phyloP scores from a whole-genome alignment of 805 yeast species.

The Yarrowia phangngaensis region DNA sequence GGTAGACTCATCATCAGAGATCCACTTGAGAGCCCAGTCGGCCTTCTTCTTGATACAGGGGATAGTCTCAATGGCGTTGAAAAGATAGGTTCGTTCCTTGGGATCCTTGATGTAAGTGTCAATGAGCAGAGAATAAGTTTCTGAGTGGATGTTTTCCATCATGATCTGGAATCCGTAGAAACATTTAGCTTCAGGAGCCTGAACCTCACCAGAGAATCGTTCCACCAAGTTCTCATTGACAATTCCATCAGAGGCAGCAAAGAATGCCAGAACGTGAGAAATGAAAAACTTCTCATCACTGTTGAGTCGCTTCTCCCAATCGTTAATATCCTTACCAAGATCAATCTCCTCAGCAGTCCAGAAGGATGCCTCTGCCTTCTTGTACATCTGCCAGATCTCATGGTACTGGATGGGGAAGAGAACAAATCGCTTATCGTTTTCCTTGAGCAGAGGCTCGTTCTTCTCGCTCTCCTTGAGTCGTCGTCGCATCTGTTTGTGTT shows the following conservation, averaged over 20 bases:
- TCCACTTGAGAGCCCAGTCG: constrained; percentile 99
- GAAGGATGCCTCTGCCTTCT: constrained; percentile 98
- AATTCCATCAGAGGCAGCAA: constrained; percentile 98
- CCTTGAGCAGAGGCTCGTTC: constrained; percentile 81
- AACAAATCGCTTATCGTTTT: constrained; percentile 85
- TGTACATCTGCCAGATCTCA: constrained; percentile 98
- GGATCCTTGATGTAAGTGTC: constrained; percentile 97
- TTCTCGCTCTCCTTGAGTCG: constrained; percentile 23
- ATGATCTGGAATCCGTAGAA: constrained; percentile 99
- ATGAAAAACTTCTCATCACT: constrained; percentile 91
- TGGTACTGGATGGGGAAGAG: constrained; percentile 94
- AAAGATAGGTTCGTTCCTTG: constrained; percentile 81
- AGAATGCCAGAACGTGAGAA: constrained; percentile 91
- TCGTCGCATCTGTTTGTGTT: constrained; percentile 14
- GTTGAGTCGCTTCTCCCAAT: constrained; percentile 86
- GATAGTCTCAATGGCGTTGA: constrained; percentile 93
- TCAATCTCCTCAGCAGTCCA: constrained; percentile 99
- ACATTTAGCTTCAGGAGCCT: constrained; percentile 95
- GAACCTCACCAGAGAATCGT: constrained; percentile 96
- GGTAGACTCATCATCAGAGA: constrained; percentile 76
- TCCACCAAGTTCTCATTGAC: constrained; percentile 97
- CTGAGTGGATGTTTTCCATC: constrained; percentile 99
- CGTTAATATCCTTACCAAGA: constrained; percentile 82
- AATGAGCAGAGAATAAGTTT: constrained; percentile 89
- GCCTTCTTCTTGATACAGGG: constrained; percentile 97